Evolutionary conservation across 2,329 filamentous ascomycete genomes (phyloP), one percentile per base, ranked within the genome.

Genomic region (Endothia cerciana): DNA sequence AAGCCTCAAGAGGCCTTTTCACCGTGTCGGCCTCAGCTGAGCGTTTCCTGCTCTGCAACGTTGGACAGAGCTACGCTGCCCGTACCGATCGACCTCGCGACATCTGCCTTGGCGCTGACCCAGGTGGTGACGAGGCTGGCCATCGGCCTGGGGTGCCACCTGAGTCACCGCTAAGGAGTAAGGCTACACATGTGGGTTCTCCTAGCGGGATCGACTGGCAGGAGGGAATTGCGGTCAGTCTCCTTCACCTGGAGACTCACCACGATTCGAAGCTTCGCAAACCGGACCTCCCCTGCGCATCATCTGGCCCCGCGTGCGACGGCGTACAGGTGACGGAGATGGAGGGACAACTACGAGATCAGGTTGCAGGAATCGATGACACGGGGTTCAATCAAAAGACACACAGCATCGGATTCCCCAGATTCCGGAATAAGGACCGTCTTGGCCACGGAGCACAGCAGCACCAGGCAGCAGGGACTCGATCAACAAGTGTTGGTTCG

Each of bases 361-460:
- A 47, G 25, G 8, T 58, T 22, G 25, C 33, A 6, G 28, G 62
- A 33, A n/a, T 43, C 11, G 25, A 43, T 25, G 30, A 43, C 22
- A n/a, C 49, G 30, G 40, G n/a, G 15, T 25, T 33, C 11, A 25
- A 3, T 19, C 15, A 17, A 19, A n/a, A 47, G 36, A 45, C 2
- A 63, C 28, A 25, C 40, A 41, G 49, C 41, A 55, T 49, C 61
- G 56, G 47, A 60, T 64, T 33, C 45, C 60, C 61, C 40, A 53
- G 15, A 60, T 60, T 58, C 61, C 49, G 62, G 57, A 38, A 33
- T 43, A 45, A 49, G 53, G 60, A 28, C 60, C 53, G 36, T 33
- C 49, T n/a, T 60, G 38, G 56, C 41, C 53, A 36, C 33, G 53
- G 36, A 62, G 60, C 60, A 65, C 64, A 40, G 15, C 60, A 65